Evolutionary conservation across 2,329 filamentous ascomycete genomes (phyloP), one percentile per base, ranked within the genome.

Genomic region (Botrytis sinoallii): DNA sequence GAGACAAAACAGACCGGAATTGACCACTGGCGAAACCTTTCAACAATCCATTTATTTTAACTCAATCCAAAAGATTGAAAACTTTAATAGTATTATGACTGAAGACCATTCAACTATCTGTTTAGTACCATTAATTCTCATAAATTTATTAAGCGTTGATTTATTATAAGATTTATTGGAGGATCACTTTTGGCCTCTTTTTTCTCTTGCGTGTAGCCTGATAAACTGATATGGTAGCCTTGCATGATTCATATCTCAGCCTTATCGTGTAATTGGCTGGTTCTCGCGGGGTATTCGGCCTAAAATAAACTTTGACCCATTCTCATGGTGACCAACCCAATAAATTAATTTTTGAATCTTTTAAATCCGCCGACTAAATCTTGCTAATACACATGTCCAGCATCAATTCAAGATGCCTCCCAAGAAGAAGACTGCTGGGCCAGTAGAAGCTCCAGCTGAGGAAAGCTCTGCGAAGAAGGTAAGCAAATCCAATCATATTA

Each of bases 381-480:
- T 64, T 64, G 55, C 48, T 63, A 8, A 48, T 71, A 48, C 60
- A 42, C 29, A 20, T 32, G 29, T 46, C 20, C n/a, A 46, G 40
- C 57, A 46, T 57, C 57, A 65, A 52, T 66, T 66, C 29, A 55
- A 72, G 38, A 74, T 74, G 73, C 69, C 73, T 55, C 73, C 73
- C 35, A 74, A 74, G 38, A 74, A 72, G 64, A 74, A 69, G 59
- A 57, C 64, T 32, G 32, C 29, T 25, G 70, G 73, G 10, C 73
- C 70, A 38, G 61, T 72, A 66, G 69, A 66, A 40, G 72, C 42
- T 32, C 22, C 40, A 35, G 68, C 44, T 61, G 44, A 59, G 57
- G 61, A 48, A 32, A 67, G 38, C 32, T 44, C 46, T 29, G 35
- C 44, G 20, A 67, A 72, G 48, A 72, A 57, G 22, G 70, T 72